These are phyloP conservation scores for Theileria equi DNA, from an alignment of 169 alveolate genomes.

Conservation along the genomic window DNA sequence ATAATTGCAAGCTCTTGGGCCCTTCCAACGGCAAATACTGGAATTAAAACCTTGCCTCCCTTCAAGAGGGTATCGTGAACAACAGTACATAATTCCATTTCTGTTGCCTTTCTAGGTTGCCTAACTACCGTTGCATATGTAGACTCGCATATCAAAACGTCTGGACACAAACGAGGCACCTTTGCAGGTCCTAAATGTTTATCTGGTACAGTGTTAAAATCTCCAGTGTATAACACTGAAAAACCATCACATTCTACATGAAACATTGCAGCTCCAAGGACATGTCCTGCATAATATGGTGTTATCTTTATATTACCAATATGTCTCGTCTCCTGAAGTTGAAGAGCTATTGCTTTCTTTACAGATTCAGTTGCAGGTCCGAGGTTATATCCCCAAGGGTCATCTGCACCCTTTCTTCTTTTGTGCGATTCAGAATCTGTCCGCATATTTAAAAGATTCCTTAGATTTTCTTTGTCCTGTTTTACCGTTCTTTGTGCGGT, in stretches of 20 bases:
- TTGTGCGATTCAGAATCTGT: conserved; percentile 35
- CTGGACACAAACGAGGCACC: conserved; percentile 90
- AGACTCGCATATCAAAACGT: conserved; percentile 91
- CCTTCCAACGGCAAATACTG: conserved; percentile 98
- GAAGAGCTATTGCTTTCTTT: conserved; percentile 81
- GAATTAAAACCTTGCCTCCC: conserved; percentile 93
- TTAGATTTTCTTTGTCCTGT: conserved; percentile 12
- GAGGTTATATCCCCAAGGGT: conserved; percentile 81
- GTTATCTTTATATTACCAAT: conserved; percentile 86
- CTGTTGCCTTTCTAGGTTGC: conserved; percentile 93
- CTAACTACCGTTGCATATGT: conserved; percentile 96
- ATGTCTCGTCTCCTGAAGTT: conserved; percentile 85
- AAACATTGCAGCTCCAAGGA: conserved; percentile 96
- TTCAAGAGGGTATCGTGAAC: conserved; percentile 81
- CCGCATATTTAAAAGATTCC: conserved; percentile 56
- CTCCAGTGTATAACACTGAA: conserved; percentile 94
- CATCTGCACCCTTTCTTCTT: conserved; percentile 63
- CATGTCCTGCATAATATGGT: conserved; percentile 98
- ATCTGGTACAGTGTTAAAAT: conserved; percentile 93
- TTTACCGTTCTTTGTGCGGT: conserved; percentile 71
- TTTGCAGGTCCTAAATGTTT: conserved; percentile 95
- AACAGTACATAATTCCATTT: conserved; percentile 89
- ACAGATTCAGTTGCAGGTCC: conserved; percentile 85
- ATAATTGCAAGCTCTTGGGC: conserved; percentile 97
- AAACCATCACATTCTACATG: conserved; percentile 88